Base-by-base conservation (phyloP, 2,329 filamentous ascomycete species). In the Calonectria montana region DNA sequence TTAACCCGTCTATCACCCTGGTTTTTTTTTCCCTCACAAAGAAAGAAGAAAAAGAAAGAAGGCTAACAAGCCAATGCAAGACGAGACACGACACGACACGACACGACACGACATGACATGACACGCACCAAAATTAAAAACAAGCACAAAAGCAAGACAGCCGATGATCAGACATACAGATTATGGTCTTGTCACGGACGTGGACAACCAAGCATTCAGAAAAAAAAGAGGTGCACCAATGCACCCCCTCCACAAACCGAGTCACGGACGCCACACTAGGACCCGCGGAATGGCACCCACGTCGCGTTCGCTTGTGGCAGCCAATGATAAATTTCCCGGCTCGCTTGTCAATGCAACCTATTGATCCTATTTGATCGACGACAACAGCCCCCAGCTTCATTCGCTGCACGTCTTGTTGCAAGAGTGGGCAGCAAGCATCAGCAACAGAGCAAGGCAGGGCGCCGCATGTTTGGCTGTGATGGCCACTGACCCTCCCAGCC, bases 301-400 rank as follows among this genome's bases (percentile, higher is more conserved):
- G 72, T 74, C 74, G 67, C 65, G 67, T 77, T 81, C 79, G 79
- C 79, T 79, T 81, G 70, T 47, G 55, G 53, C 57, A 50, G 8
- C 78, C 80, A 80, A 80, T 81, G 71, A 80, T 68, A 77, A 78
- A 78, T 74, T 78, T 73, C 71, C 75, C 77, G 77, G 72, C 78
- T 80, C 79, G 79, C 79, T 80, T 80, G 72, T 75, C 68, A 72
- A 78, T 78, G 77, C 76, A 79, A 67, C 71, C 77, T 55, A 55
- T 66, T 27, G 63, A 66, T 70, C 55, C 35, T 31, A 45, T 69
- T 69, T 23, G 67, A 57, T 57, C 62, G 50, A 65, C 63, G 62
- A 61, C 63, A 63, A n/a, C 35, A 31, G 55, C 31, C 57, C 45
- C 57, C 39, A 62, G 39, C 57, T 62, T 62, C 57, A 62, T 62